Conservation (phyloP, 2,329 filamentous ascomycete genomes). For the Atkinsonella hypoxylon region DNA sequence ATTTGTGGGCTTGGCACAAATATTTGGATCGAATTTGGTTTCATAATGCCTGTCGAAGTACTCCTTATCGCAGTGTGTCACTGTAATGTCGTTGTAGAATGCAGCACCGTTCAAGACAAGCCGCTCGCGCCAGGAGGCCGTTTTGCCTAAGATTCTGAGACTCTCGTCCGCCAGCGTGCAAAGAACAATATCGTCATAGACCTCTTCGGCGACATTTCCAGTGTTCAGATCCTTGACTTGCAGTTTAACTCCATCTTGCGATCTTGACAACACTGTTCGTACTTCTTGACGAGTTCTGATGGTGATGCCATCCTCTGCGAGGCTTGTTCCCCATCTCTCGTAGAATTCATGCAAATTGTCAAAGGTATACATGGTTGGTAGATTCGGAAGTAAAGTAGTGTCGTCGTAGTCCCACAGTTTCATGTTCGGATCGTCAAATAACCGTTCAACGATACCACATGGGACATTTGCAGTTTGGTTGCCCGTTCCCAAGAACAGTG, state of each 20-base stretch:
- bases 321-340: conserved; percentile 41
- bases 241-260: conserved; percentile 39
- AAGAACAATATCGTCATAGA: conserved; percentile 55
- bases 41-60: conserved; percentile 62
- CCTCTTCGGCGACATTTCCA: conserved; percentile 39
- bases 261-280: conserved; percentile 36
- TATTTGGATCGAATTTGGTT: conserved; percentile 40
- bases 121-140: conserved; percentile 48
- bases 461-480: conserved; percentile 65
- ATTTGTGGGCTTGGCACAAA: conserved; percentile 35
- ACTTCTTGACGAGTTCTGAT: conserved; percentile 46
- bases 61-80: conserved; percentile 52
- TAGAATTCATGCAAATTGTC: conserved; percentile 51
- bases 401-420: conserved; percentile 47
- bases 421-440: conserved; percentile 47
- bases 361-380: conserved; percentile 56
- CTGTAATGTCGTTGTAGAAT: conserved; percentile 58
- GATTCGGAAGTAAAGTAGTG: conserved; percentile 41
- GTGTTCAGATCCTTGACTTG: conserved; percentile 35
- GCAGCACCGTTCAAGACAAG: conserved; percentile 59
- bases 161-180: conserved; percentile 54
- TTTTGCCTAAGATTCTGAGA: conserved; percentile 45
- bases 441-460: conserved; percentile 50
- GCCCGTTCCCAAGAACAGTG: conserved; percentile 61
- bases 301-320: conserved; percentile 41